Percentiles rank a stretch among this genome's conserved stretches.
Conservation (phyloP, 2,329 filamentous ascomycete species). For the Stachybotrys chlorohalonatus region DNA sequence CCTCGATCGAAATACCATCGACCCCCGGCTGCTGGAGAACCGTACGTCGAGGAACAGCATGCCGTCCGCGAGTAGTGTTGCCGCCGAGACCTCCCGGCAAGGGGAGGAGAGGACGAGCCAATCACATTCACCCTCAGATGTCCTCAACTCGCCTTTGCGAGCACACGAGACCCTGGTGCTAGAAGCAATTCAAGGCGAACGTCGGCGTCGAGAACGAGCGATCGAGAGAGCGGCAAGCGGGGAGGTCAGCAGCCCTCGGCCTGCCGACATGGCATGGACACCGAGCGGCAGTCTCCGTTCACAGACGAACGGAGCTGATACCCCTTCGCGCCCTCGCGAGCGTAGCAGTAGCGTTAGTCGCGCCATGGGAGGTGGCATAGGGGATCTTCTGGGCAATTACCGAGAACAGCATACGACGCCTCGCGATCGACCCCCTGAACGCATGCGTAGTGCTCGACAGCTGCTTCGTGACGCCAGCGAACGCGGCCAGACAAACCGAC, state of each 20-base stretch:
- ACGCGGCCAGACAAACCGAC: conserved; percentile 9
- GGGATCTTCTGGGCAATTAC: conserved; percentile 27
- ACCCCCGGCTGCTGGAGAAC: conserved; percentile 41
- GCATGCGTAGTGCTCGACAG: conserved; percentile 23
- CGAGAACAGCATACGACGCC: conserved; percentile 17
- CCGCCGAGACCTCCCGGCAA: conserved; percentile 8
- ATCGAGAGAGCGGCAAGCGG: conserved; percentile 13
- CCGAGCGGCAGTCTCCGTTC: not conserved
- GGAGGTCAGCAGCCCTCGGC: not conserved
- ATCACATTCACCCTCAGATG: conserved; percentile 15
- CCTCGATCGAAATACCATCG: conserved; percentile 45
- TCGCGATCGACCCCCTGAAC: conserved; percentile 22
- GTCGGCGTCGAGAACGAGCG: conserved; percentile 38
- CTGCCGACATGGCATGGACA: not conserved
- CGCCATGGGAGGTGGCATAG: conserved; percentile 16
- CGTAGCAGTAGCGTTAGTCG: conserved; percentile 26
- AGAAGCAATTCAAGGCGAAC: conserved; percentile 45
- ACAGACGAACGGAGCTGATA: not conserved
- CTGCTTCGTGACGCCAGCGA: conserved; percentile 17
- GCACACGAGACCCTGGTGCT: conserved; percentile 46
- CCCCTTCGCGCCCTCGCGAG: conserved; percentile 16
- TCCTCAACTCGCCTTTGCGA: conserved; percentile 41
- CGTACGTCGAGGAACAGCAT: conserved; percentile 27
- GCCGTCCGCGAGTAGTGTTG: conserved; percentile 10
- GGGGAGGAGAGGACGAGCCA: conserved; percentile 5